Evolutionary conservation across 1,139 yeast species (phyloP).

Genomic region (Scheffersomyces insectosa): DNA sequence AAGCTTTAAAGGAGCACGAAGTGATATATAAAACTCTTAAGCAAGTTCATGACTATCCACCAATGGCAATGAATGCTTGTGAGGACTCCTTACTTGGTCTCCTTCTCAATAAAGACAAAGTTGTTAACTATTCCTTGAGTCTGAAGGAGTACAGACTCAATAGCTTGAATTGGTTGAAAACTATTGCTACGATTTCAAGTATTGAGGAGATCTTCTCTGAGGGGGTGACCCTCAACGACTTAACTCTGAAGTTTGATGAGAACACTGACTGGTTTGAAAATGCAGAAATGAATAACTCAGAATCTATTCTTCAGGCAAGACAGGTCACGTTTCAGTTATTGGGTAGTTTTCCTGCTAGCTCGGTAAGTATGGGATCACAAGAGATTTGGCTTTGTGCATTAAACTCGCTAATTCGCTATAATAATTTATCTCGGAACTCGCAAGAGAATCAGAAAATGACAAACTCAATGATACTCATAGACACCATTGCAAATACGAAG

Average conservation of each 20-base stretch:
- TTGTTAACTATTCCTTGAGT: conserved; percentile 8
- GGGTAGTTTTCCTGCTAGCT: conserved; percentile 8
- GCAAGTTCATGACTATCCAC: conserved; percentile 33
- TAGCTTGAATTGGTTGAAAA: conserved; percentile 30
- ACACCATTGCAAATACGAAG: conserved; percentile 29
- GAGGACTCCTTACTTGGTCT: conserved; percentile 19
- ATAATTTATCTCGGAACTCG: conserved; percentile 34
- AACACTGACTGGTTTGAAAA: conserved; percentile 40
- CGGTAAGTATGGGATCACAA: conserved; percentile 3
- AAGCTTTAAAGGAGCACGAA: conserved; percentile 36
- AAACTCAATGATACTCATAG: conserved; percentile 49
- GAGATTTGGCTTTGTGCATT: conserved; percentile 28
- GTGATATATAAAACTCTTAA: conserved; percentile 51
- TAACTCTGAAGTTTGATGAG: conserved; percentile 7
- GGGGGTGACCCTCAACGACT: conserved; percentile 2
- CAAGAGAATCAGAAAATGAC: conserved; percentile 48
- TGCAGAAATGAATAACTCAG: conserved; percentile 36
- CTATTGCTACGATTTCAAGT: conserved; percentile 35
- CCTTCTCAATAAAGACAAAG: conserved; percentile 13
- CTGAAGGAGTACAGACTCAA: conserved; percentile 16
- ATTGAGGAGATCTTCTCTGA: conserved; percentile 19
- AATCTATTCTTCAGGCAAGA: conserved; percentile 43
- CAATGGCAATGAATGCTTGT: conserved; percentile 12
- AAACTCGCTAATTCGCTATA: conserved; percentile 44
- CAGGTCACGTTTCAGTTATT: conserved; percentile 32